A percentile compares a stretch with the other conserved stretches of the same genome.
Conservation (phyloP, 805 yeast genomes). For the Metschnikowia matae region DNA sequence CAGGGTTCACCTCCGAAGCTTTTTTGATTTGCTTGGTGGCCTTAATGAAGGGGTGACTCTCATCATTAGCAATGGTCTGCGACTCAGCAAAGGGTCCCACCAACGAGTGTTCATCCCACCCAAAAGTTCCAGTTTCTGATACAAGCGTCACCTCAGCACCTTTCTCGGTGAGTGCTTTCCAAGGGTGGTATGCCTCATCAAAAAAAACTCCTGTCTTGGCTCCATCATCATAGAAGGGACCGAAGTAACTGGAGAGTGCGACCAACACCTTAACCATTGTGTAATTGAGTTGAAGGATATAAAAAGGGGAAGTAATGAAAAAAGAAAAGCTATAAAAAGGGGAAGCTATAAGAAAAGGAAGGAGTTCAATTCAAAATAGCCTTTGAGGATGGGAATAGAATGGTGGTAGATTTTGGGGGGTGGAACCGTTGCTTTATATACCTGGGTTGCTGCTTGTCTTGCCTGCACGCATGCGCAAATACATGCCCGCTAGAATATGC, state of each 20-base stretch:
- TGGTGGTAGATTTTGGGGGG: neutral
- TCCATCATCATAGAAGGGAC: conserved; percentile 53
- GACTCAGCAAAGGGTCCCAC: conserved; percentile 41
- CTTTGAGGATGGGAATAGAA: no score
- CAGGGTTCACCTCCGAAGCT: conserved; percentile 45
- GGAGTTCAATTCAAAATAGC: neutral
- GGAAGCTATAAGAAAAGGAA: no score
- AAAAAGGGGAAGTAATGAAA: no score
- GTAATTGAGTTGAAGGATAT: neutral
- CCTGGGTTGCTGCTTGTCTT: no score
- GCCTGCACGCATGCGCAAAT: neutral
- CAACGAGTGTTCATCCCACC: conserved; percentile 56
- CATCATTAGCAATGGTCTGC: conserved; percentile 32
- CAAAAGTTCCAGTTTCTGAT: conserved; percentile 55
- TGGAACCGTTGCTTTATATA: neutral
- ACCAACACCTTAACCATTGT: conserved; percentile 38
- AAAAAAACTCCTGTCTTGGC: conserved; percentile 56
- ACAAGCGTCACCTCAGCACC: conserved; percentile 50
- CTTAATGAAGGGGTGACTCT: conserved; percentile 34
- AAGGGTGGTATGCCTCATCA: conserved; percentile 41
- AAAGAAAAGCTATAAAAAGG: no score
- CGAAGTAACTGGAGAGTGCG: conserved; percentile 42
- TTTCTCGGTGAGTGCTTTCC: conserved; percentile 47
- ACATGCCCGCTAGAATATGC: neutral
- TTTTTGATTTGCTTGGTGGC: conserved; percentile 42